Evolutionary conservation across 2,329 filamentous ascomycete genomes (phyloP).

Genomic region (Byssothecium circinans): DNA sequence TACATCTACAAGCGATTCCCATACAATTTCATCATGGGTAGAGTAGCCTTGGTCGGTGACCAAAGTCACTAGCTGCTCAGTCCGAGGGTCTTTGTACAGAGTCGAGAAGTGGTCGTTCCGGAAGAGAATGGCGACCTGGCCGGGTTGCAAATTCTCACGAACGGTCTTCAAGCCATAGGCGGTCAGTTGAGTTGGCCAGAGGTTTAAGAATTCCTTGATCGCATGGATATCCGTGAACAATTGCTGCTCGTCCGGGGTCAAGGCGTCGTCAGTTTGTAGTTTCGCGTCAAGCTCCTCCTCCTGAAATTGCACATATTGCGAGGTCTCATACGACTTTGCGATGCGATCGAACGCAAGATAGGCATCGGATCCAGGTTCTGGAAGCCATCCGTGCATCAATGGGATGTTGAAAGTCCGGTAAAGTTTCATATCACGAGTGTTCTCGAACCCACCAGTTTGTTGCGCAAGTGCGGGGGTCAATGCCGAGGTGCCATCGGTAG

Average conservation of each 20-base stretch:
- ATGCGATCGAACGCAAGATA: slow-evolving; percentile 72
- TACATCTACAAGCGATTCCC: slow-evolving; percentile 90
- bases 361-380: slow-evolving; percentile 64
- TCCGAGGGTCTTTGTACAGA: slow-evolving; percentile 82
- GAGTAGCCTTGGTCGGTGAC: slow-evolving; percentile 94
- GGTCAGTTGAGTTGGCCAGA: slow-evolving; percentile 85
- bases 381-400: slow-evolving; percentile 90
- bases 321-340: slow-evolving; percentile 86
- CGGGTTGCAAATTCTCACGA: slow-evolving; percentile 68
- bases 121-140: slow-evolving; percentile 87
- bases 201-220: slow-evolving; percentile 80
- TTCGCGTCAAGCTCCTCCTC: slow-evolving; percentile 88
- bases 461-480: slow-evolving; percentile 45
- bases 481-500: slow-evolving; percentile 35
- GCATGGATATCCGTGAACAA: slow-evolving; percentile 79
- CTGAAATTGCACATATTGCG: slow-evolving; percentile 82
- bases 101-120: slow-evolving; percentile 97
- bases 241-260: slow-evolving; percentile 74
- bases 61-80: slow-evolving; percentile 73
- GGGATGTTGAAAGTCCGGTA: slow-evolving; percentile 89
- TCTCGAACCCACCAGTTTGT: slow-evolving; percentile 75
- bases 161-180: slow-evolving; percentile 77
- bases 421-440: slow-evolving; percentile 84
- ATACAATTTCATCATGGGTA: slow-evolving; percentile 86
- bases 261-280: slow-evolving; percentile 60